Evolutionary conservation across 805 yeast genomes (phyloP).

Genomic region (Kodamaea neixiangensis): DNA sequence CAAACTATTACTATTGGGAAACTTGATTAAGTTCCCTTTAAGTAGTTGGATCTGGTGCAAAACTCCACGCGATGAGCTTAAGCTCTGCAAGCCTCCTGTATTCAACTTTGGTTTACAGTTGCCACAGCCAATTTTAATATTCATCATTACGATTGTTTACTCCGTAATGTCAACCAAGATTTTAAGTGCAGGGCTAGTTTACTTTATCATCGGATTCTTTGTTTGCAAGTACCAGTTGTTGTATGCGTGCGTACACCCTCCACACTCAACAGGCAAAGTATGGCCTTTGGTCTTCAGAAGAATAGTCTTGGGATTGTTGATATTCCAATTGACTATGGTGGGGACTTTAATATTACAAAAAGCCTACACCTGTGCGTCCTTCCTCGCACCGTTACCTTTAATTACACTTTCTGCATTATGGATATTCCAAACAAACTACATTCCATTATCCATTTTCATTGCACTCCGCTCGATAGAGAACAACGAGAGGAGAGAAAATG

Average conservation of each 20-base stretch:
- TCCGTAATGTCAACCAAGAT: constrained; percentile 89
- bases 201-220: constrained; percentile 81
- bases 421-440: constrained; percentile 78
- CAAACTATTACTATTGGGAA: constrained; percentile 78
- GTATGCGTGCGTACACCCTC: constrained; percentile 91
- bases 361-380: constrained; percentile 73
- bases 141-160: constrained; percentile 82
- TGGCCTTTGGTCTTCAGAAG: constrained; percentile 92
- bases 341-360: constrained; percentile 83
- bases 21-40: constrained; percentile 67
- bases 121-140: constrained; percentile 87
- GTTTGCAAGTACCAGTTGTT: constrained; percentile 89
- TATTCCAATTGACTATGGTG: constrained; percentile 91
- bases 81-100: constrained; percentile 81
- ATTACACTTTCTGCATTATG: constrained; percentile 65
- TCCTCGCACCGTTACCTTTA: constrained; percentile 75
- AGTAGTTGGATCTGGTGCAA: constrained; percentile 59
- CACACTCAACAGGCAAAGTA: constrained; percentile 94
- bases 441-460: constrained; percentile 81
- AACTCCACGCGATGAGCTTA: constrained; percentile 80
- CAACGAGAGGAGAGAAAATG: constrained; percentile 32
- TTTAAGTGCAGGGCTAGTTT: constrained; percentile 77
- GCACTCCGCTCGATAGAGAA: constrained; percentile 79
- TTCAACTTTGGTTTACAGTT: constrained; percentile 89
- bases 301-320: constrained; percentile 72